Percentiles rank a stretch among this genome's conserved stretches.
phyloP scores from a whole-genome alignment of 2,329 filamentous ascomycete genomes.

The Cordyceps fumosorosea region DNA sequence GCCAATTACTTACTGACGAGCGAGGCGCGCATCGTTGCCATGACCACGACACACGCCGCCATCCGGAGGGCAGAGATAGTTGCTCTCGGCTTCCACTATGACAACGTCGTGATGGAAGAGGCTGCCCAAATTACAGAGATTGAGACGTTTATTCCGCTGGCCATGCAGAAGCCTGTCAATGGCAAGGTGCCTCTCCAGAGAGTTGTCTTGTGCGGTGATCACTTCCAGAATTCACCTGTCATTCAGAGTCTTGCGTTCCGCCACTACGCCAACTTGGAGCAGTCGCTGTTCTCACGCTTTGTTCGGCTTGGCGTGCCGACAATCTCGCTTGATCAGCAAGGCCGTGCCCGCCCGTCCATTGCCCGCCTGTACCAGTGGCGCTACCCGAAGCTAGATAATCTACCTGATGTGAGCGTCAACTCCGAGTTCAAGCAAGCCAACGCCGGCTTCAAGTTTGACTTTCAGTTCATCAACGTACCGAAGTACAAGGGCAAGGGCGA shows the following conservation, averaged over 20 bases:
- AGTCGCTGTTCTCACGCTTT: slow-evolving; percentile 87
- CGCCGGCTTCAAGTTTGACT: slow-evolving; percentile 86
- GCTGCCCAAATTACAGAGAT: slow-evolving; percentile 96
- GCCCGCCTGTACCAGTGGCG: slow-evolving; percentile 91
- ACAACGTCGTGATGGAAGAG: slow-evolving; percentile 98
- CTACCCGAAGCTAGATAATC: slow-evolving; percentile 71
- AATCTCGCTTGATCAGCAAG: slow-evolving; percentile 87
- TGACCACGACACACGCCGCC: slow-evolving; percentile 97
- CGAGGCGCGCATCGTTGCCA: slow-evolving; percentile 94
- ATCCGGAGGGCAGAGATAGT: slow-evolving; percentile 91
- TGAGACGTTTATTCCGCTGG: slow-evolving; percentile 90
- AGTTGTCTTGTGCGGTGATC: slow-evolving; percentile 88
- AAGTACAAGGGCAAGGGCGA: slow-evolving; percentile 91
- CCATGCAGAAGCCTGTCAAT: slow-evolving; percentile 75
- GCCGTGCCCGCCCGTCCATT: slow-evolving; percentile 79
- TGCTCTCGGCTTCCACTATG: slow-evolving; percentile 88
- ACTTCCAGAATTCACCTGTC: slow-evolving; percentile 93
- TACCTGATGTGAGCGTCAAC: slow-evolving; percentile 63
- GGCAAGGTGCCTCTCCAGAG: slow-evolving; percentile 73
- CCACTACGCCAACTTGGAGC: slow-evolving; percentile 91
- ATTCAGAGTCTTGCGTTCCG: slow-evolving; percentile 92
- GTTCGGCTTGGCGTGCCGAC: slow-evolving; percentile 89
- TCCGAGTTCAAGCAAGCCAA: slow-evolving; percentile 77
- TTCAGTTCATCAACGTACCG: slow-evolving; percentile 92
- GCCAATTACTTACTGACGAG: slow-evolving; percentile 92